phyloP scores from a whole-genome alignment of 73 alveolate species.

The Uronychia setigera region DNA sequence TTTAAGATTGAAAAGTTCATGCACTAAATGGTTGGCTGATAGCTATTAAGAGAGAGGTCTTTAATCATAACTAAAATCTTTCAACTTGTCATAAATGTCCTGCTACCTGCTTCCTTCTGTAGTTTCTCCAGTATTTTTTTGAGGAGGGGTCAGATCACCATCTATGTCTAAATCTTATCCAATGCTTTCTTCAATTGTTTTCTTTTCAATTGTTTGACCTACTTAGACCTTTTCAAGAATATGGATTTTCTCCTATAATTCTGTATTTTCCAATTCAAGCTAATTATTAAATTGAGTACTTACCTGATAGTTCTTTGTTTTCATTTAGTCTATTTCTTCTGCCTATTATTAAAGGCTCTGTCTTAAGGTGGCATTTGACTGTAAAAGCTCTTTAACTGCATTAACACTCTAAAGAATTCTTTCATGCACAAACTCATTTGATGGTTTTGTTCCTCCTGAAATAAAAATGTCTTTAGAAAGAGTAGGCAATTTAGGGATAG shows the following conservation, averaged over 20 bases:
- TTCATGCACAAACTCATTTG: not conserved
- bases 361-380: slow-evolving; percentile 46
- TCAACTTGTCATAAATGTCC: too few relatives aligned
- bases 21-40: too few relatives aligned
- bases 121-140: not conserved
- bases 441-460: too few relatives aligned
- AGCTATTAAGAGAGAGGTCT: too few relatives aligned
- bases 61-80: too few relatives aligned
- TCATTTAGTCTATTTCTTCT: slow-evolving; percentile 11
- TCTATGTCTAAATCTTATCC: not conserved
- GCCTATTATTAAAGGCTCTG: slow-evolving; percentile 19
- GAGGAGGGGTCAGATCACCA: not conserved
- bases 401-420: slow-evolving; percentile 36
- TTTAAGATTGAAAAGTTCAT: too few relatives aligned
- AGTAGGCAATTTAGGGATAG: not conserved
- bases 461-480: not conserved
- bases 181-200: not conserved
- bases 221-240: not conserved
- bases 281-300: not conserved
- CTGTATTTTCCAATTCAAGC: slow-evolving; percentile 5
- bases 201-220: too few relatives aligned
- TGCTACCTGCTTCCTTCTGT: too few relatives aligned
- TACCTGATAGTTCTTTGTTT: not conserved
- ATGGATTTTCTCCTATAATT: not conserved
- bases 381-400: slow-evolving; percentile 57